These are phyloP conservation scores for Pyrenula massariospora DNA, from an alignment of 495 filamentous ascomycete species.

Conservation along the genomic window DNA sequence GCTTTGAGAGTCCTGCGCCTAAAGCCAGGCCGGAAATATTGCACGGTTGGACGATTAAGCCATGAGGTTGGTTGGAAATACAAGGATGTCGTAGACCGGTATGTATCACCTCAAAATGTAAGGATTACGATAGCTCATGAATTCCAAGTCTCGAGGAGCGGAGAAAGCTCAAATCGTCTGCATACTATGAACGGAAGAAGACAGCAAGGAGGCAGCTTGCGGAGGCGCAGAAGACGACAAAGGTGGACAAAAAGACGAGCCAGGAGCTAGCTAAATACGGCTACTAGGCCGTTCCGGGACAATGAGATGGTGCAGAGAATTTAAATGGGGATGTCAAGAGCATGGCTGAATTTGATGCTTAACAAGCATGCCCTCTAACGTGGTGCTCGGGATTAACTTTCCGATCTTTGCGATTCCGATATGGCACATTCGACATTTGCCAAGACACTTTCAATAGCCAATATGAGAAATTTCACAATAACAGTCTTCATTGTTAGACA, in stretches of 20 bases:
- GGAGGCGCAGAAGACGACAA: slow-evolving; percentile 85
- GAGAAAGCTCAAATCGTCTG: slow-evolving; percentile 95
- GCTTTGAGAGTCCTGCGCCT: slow-evolving; percentile 87
- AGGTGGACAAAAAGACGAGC: slow-evolving; percentile 65
- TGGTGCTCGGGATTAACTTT: no score
- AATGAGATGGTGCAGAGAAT: no score
- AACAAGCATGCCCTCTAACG: no score
- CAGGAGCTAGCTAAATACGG: slow-evolving; percentile 59
- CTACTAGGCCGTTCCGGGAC: slow-evolving; percentile 48
- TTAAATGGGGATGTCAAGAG: no score
- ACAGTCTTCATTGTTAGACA: no score
- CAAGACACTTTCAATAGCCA: no score
- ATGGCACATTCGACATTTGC: no score
- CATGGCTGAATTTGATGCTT: no score
- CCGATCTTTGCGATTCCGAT: no score
- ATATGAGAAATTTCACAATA: no score
- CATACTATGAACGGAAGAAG: slow-evolving; percentile 99
- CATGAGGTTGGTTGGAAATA: slow-evolving; percentile 99
- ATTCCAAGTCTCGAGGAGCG: slow-evolving; percentile 82
- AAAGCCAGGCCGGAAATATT: slow-evolving; percentile 98
- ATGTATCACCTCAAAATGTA: slow-evolving; percentile 25
- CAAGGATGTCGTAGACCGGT: slow-evolving; percentile 96
- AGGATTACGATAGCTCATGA: slow-evolving; percentile 25
- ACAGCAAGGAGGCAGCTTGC: slow-evolving; percentile 72
- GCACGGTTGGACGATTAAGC: slow-evolving; percentile 91